A percentile compares a stretch with the other conserved stretches of the same genome.
Conservation (phyloP, 73 alveolate genomes). For the Diophrys appendiculata region DNA sequence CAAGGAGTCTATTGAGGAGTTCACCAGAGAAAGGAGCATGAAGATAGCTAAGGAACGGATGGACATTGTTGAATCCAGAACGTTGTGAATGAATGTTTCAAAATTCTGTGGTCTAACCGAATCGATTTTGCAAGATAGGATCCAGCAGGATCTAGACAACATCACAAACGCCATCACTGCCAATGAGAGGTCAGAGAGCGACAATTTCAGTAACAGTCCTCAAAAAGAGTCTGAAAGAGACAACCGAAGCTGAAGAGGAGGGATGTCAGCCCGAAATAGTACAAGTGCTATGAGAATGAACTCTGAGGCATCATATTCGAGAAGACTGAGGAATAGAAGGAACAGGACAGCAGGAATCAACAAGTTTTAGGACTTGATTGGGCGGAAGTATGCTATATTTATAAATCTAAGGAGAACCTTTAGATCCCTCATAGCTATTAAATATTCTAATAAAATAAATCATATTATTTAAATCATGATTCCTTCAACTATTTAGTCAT, state of each 20-base stretch:
- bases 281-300: neutral
- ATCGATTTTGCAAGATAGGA: conserved; percentile 2
- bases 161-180: neutral
- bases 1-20: neutral
- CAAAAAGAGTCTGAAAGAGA: neutral
- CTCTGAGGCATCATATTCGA: neutral
- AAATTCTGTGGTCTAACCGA: conserved; percentile 2
- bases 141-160: neutral
- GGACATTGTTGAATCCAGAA: conserved; percentile 15
- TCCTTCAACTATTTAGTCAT: too few relatives aligned
- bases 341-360: too few relatives aligned
- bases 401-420: too few relatives aligned
- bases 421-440: too few relatives aligned
- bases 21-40: conserved; percentile 5
- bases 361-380: too few relatives aligned
- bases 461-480: too few relatives aligned
- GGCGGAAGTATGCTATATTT: too few relatives aligned
- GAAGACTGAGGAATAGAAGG: conserved; percentile 5
- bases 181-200: neutral
- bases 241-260: neutral
- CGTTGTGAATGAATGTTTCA: neutral
- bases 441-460: too few relatives aligned
- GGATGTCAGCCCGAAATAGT: neutral
- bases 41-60: conserved; percentile 15
- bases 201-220: neutral